A percentile compares a stretch with the other conserved stretches of the same genome.
These are phyloP conservation scores for Aspergillus hancockii DNA, from an alignment of 495 filamentous ascomycete species.

Conservation along the genomic window DNA sequence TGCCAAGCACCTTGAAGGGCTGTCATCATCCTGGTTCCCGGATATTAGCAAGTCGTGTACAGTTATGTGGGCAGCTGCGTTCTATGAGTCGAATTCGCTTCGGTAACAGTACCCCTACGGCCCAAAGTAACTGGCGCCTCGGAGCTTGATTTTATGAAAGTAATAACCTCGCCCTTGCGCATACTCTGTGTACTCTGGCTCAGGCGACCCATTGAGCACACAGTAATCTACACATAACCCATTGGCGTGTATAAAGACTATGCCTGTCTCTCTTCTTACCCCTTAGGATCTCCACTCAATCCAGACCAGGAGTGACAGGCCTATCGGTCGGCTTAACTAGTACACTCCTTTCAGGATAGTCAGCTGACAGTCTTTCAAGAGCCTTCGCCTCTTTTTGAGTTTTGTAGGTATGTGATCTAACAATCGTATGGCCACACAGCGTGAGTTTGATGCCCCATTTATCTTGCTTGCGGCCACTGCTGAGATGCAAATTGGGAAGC, in stretches of 20 bases:
- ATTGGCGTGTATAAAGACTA: not conserved
- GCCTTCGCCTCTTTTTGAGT: constrained; percentile 24
- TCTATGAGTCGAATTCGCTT: constrained; percentile 24
- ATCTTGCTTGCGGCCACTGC: constrained; percentile 2
- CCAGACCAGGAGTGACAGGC: constrained; percentile 21
- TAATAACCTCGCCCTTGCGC: constrained; percentile 19
- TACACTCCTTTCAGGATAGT: constrained; percentile 27
- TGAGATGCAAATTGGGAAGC: constrained; percentile 29
- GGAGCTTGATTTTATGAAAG: constrained; percentile 29
- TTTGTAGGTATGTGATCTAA: constrained; percentile 7
- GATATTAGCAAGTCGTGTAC: constrained; percentile 25
- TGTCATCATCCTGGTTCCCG: not conserved
- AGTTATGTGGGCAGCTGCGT: constrained; percentile 31
- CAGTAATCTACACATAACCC: constrained; percentile 27
- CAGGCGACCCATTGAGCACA: constrained; percentile 11
- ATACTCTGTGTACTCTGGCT: constrained; percentile 26
- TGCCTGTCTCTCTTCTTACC: constrained; percentile 23
- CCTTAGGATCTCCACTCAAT: constrained; percentile 31
- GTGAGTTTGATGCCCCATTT: constrained; percentile 30
- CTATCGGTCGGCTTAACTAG: constrained; percentile 28
- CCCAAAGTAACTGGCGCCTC: constrained; percentile 17
- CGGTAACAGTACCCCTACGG: constrained; percentile 15
- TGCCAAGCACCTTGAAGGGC: not conserved
- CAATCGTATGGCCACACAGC: constrained; percentile 36
- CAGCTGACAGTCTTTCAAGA: constrained; percentile 22